Evolutionary conservation across 2,329 filamentous ascomycete genomes (phyloP).

Genomic region (Lasiodiplodia hormozganensis): DNA sequence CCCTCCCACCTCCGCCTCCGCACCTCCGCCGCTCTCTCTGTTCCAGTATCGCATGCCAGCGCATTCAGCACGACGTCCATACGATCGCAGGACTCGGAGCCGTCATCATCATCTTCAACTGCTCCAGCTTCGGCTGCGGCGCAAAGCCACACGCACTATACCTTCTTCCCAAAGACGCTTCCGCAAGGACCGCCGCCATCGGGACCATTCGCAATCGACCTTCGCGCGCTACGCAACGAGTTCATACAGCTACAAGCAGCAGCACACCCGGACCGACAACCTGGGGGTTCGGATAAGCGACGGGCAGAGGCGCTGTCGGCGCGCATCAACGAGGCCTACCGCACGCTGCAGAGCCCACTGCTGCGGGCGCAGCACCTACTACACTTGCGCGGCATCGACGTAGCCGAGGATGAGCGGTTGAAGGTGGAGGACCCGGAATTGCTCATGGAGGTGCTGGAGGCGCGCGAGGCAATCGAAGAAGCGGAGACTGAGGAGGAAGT

Average conservation of each 20-base stretch:
- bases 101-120: background rate
- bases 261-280: slow-evolving; percentile 74
- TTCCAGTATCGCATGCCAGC: background rate
- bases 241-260: slow-evolving; percentile 83
- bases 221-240: slow-evolving; percentile 75
- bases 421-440: slow-evolving; percentile 74
- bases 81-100: background rate
- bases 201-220: slow-evolving; percentile 78
- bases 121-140: background rate
- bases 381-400: slow-evolving; percentile 72
- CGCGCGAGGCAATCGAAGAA: slow-evolving; percentile 66
- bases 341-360: slow-evolving; percentile 79
- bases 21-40: background rate
- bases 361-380: slow-evolving; percentile 89
- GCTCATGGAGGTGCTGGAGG: slow-evolving; percentile 80
- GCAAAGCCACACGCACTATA: slow-evolving; percentile 68
- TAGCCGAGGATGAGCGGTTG: slow-evolving; percentile 78
- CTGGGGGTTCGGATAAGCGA: slow-evolving; percentile 55
- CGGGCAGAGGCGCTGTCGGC: slow-evolving; percentile 80
- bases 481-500: slow-evolving; percentile 68
- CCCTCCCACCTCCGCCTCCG: background rate
- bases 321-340: slow-evolving; percentile 90
- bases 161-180: slow-evolving; percentile 83
- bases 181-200: slow-evolving; percentile 77
- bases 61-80: background rate